Evolutionary conservation across 257 asterid genomes (phyloP).

Genomic region (Plantago elongata): DNA sequence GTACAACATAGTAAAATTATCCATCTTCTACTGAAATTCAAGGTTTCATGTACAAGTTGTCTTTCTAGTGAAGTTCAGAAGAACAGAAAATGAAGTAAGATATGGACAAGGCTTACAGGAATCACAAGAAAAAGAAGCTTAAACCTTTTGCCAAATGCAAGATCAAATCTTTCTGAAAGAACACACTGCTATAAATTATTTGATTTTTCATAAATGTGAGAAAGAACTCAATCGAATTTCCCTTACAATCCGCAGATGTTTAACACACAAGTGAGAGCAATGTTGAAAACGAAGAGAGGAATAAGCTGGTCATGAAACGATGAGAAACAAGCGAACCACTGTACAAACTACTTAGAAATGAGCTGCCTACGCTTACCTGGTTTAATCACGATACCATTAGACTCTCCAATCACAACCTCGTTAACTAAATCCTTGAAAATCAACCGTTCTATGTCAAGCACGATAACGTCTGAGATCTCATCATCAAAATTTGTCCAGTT

Average conservation of each 20-base stretch:
- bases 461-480: conserved; percentile 63
- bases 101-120: too few relatives aligned
- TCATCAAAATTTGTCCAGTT: conserved; percentile 48
- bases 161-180: too few relatives aligned
- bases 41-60: too few relatives aligned
- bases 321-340: conserved; percentile 3
- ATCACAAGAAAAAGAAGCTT: too few relatives aligned
- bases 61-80: too few relatives aligned
- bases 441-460: conserved; percentile 72
- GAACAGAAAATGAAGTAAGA: too few relatives aligned
- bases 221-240: neutral
- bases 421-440: conserved; percentile 78
- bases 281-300: neutral
- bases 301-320: neutral
- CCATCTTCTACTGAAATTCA: too few relatives aligned
- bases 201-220: neutral
- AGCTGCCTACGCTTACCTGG: conserved; percentile 46
- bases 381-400: conserved; percentile 40
- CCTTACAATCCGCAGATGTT: conserved; percentile 9
- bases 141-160: too few relatives aligned
- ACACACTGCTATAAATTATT: too few relatives aligned
- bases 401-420: conserved; percentile 75
- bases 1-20: too few relatives aligned
- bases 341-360: conserved; percentile 35
- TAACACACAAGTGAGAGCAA: neutral